These are phyloP conservation scores for Calonectria pseudoturangicola DNA, from an alignment of 2,329 filamentous ascomycete genomes.

Conservation along the genomic window DNA sequence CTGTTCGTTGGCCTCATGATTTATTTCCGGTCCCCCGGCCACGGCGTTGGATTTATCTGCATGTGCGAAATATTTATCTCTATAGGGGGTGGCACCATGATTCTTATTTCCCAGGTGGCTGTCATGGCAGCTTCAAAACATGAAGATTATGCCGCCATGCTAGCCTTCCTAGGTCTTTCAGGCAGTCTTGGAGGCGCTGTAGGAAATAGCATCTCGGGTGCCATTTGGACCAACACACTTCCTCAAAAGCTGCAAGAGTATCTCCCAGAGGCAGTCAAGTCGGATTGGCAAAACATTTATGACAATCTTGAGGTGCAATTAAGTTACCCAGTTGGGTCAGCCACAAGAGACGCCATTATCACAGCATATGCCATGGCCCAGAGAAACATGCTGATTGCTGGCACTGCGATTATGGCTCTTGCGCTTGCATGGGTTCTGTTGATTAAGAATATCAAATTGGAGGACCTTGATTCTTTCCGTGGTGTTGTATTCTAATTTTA, in stretches of 20 bases:
- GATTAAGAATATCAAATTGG: slow-evolving; percentile 46
- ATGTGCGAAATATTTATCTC: slow-evolving; percentile 22
- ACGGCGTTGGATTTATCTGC: slow-evolving; percentile 2
- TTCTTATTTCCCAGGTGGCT: slow-evolving; percentile 1
- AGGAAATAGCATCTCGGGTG: slow-evolving; percentile 12
- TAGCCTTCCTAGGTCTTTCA: slow-evolving; percentile 7
- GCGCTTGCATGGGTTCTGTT: slow-evolving; percentile 46
- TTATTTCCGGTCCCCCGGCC: not conserved
- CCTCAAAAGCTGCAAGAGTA: slow-evolving; percentile 11
- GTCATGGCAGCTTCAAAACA: slow-evolving; percentile 20
- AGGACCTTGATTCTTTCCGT: not conserved
- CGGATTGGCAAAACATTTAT: slow-evolving; percentile 1
- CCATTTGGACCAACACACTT: slow-evolving; percentile 12
- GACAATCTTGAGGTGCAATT: slow-evolving; percentile 46
- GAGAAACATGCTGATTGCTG: slow-evolving; percentile 49
- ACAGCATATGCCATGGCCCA: slow-evolving; percentile 39
- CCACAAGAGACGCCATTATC: slow-evolving; percentile 51
- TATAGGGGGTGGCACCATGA: slow-evolving; percentile 10
- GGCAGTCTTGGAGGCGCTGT: slow-evolving; percentile 4
- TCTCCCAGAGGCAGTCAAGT: slow-evolving; percentile 10
- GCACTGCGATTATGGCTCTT: slow-evolving; percentile 47
- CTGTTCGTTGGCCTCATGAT: slow-evolving; percentile 17
- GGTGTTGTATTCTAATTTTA: slow-evolving; percentile 17
- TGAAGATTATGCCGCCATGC: slow-evolving; percentile 13
- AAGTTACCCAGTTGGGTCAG: slow-evolving; percentile 46